phyloP scores from a whole-genome alignment of 202 grass and related monocot genomes.

The Musa balbisiana region DNA sequence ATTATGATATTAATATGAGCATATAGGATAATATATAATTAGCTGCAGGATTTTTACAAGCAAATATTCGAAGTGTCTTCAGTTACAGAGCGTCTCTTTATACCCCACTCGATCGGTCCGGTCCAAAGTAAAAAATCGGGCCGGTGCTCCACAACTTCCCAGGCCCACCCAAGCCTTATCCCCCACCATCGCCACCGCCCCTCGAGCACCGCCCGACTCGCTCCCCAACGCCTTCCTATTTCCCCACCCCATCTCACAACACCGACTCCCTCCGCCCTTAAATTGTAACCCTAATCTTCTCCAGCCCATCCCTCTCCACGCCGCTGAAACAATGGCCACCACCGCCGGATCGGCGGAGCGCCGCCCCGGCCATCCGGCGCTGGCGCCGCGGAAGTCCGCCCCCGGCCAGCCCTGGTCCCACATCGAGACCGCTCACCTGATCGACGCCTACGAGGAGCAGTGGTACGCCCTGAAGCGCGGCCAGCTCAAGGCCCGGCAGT shows the following conservation, averaged over 20 bases:
- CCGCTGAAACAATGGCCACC: background rate
- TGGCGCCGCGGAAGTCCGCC: constrained; percentile 40
- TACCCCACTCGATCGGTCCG: background rate
- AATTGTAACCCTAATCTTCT: constrained; percentile 16
- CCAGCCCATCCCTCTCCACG: constrained; percentile 31
- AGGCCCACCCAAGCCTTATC: constrained; percentile 11
- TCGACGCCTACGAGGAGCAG: constrained; percentile 80
- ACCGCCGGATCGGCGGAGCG: constrained; percentile 26
- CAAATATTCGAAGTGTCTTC: too few relatives aligned
- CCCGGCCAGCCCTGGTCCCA: constrained; percentile 84
- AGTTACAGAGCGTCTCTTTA: too few relatives aligned
- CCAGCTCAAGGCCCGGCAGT: constrained; percentile 94
- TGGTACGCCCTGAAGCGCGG: constrained; percentile 64
- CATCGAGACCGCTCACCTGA: constrained; percentile 68
- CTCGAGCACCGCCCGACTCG: constrained; percentile 8
- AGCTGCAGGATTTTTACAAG: too few relatives aligned
- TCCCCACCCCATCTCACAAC: constrained; percentile 9
- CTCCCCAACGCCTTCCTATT: constrained; percentile 24
- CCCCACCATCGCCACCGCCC: constrained; percentile 35
- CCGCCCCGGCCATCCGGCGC: constrained; percentile 20
- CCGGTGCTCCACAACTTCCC: constrained; percentile 3
- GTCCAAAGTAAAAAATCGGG: background rate
- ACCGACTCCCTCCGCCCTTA: constrained; percentile 12
- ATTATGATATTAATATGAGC: too few relatives aligned
- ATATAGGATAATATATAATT: too few relatives aligned